Base-by-base conservation (phyloP, 2,329 filamentous ascomycete species). In the Hypoxylon sp. region DNA sequence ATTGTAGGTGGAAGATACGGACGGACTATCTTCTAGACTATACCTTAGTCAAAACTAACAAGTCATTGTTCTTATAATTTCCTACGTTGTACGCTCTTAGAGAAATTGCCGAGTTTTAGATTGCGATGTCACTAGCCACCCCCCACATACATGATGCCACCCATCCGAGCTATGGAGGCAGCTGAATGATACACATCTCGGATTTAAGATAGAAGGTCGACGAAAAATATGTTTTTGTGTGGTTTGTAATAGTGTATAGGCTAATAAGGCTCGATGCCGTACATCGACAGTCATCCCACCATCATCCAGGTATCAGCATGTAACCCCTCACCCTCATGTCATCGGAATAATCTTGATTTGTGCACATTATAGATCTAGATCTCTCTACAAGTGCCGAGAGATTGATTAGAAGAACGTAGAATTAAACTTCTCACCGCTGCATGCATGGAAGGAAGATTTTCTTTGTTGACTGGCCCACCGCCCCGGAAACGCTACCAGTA, bases 1-100 rank as follows among this genome's bases (percentile, higher is more conserved):
- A 32, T 51, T 11, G 35, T 30, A 19, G 27, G 25, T 46, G 30
- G 35, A 26, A 38, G 34, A 29, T 20, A 26, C 26, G 35, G 37
- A 7, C 9, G 26, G 6, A 43, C 21, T 43, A 26, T n/a, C 20
- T n/a, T 21, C 20, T 26, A 2, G 32, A 19, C 5, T 16, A 19
- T 17, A 26, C 16, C 6, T 25, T 37, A 36, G 11, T 16, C 13
- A 15, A 31, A 11, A 23, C 15, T 21, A 20, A 19, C 25, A 19
- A 16, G 20, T 16, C 15, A 20, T 25, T 25, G 12, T 13, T 32
- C 27, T 25, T 6, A 17, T 27, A 15, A 21, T 21, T 20, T n/a
- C n/a, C n/a, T n/a, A n/a, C n/a, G n/a, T n/a, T n/a, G n/a, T n/a
- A 9, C 13, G 8, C 9, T 19, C 26, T 12, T 20, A 16, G 27